Conservation (phyloP, 257 asterid genomes). For the Scutellaria barbata region DNA sequence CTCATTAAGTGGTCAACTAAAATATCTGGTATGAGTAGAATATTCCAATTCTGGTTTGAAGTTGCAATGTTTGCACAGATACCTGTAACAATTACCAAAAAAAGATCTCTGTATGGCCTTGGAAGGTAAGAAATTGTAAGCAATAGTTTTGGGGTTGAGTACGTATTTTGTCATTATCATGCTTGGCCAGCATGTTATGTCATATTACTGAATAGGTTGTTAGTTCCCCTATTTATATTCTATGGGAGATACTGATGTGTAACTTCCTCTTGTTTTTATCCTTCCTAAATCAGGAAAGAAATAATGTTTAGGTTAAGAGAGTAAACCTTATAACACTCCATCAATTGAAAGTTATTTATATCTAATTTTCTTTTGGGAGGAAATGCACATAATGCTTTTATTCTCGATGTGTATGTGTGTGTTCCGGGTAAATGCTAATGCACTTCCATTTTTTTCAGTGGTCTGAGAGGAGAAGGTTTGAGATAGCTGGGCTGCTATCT, state of each 20-base stretch:
- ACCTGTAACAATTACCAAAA: constrained; percentile 11
- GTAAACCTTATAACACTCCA: constrained; percentile 8
- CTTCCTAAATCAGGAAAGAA: constrained; percentile 12
- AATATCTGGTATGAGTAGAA: neutral
- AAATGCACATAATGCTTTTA: constrained; percentile 11
- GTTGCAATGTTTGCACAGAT: neutral
- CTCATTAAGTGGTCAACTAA: neutral
- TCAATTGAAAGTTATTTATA: neutral
- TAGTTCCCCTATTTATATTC: neutral
- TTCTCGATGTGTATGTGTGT: neutral
- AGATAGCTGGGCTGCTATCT: constrained; percentile 85
- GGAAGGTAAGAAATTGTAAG: neutral
- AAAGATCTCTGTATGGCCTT: neutral
- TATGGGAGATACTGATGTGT: constrained; percentile 13
- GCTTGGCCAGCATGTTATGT: constrained; percentile 15
- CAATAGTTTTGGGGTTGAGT: constrained; percentile 6
- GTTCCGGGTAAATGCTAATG: neutral
- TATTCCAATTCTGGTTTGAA: constrained; percentile 8
- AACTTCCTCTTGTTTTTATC: constrained; percentile 2
- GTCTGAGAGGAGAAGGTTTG: constrained; percentile 89
- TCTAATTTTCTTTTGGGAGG: constrained; percentile 13
- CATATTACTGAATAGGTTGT: neutral
- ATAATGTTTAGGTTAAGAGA: constrained; percentile 21
- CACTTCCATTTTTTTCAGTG: constrained; percentile 60
- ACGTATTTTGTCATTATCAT: neutral